Evolutionary conservation across 306 rosid species (phyloP).

Genomic region (Vigna trinervia): DNA sequence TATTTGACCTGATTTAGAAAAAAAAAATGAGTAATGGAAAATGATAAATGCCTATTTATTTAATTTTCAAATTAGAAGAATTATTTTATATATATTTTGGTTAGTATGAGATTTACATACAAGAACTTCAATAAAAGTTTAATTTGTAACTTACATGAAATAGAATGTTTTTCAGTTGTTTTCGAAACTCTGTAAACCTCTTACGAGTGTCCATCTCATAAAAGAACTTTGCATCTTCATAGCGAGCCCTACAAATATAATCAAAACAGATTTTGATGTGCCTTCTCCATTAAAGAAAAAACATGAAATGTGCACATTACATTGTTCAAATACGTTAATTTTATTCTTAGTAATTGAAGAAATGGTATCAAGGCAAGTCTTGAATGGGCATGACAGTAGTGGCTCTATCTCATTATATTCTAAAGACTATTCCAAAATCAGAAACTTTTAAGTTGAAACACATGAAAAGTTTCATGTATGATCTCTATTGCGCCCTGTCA

Average conservation of each 20-base stretch:
- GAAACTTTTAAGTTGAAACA: not conserved
- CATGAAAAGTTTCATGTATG: not conserved
- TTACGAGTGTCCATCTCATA: slow-evolving; percentile 79
- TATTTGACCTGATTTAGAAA: slow-evolving; percentile 7
- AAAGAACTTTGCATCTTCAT: slow-evolving; percentile 98
- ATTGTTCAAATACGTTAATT: not conserved
- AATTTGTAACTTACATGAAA: slow-evolving; percentile 75
- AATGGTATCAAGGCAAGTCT: not conserved
- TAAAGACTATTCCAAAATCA: not conserved
- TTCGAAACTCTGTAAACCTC: slow-evolving; percentile 74
- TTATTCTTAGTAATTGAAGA: slow-evolving; percentile 17
- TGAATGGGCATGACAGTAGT: not conserved
- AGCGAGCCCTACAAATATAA: slow-evolving; percentile 80
- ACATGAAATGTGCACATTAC: slow-evolving; percentile 23
- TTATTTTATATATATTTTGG: slow-evolving; percentile 5
- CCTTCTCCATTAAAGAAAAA: slow-evolving; percentile 26
- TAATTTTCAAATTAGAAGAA: slow-evolving; percentile 34
- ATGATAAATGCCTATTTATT: slow-evolving; percentile 11
- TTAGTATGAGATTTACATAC: slow-evolving; percentile 1
- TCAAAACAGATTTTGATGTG: slow-evolving; percentile 30
- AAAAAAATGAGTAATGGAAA: slow-evolving; percentile 8
- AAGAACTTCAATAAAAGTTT: slow-evolving; percentile 7
- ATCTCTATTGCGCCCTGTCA: not conserved
- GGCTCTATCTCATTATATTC: slow-evolving; percentile 24
- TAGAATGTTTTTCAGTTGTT: slow-evolving; percentile 78